These are phyloP conservation scores for Phytophthora megakarya DNA, from an alignment of 352 stramenopile species.

Conservation along the genomic window DNA sequence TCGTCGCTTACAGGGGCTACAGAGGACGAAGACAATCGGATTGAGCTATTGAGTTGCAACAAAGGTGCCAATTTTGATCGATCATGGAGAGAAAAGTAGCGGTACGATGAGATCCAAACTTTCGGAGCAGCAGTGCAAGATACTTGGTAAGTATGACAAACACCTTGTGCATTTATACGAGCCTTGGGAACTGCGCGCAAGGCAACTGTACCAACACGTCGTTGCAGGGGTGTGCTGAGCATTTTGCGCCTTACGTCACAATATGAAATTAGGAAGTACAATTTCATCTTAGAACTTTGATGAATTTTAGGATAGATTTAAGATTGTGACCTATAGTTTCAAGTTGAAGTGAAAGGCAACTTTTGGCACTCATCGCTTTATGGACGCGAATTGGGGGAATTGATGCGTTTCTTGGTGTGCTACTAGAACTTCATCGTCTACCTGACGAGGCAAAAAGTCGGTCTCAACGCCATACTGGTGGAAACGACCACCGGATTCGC, in stretches of 20 bases:
- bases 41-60: too few species aligned
- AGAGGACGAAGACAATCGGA: conserved; percentile 28
- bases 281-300: not conserved
- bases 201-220: not conserved
- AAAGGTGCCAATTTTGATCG: not conserved
- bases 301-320: not conserved
- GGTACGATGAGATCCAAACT: conserved; percentile 1
- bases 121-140: conserved; percentile 2
- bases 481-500: conserved; percentile 37
- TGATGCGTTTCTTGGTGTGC: conserved; percentile 50
- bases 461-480: conserved; percentile 51
- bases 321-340: not conserved
- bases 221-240: conserved; percentile 11
- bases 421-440: conserved; percentile 50
- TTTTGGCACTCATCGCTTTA: conserved; percentile 51
- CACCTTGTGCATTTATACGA: not conserved
- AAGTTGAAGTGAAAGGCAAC: conserved; percentile 19
- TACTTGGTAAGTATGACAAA: not conserved
- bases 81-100: conserved; percentile 8
- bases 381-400: conserved; percentile 45
- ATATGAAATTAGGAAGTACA: not conserved
- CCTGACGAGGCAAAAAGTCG: conserved; percentile 50
- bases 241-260: conserved; percentile 26
- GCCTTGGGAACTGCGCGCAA: not conserved
- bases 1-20: conserved; percentile 32